Percentiles rank a stretch among this genome's conserved stretches.
Evolutionary conservation across 192 early-diverging fungal genomes (phyloP).

Genomic region (Backusella mclennaniae): DNA sequence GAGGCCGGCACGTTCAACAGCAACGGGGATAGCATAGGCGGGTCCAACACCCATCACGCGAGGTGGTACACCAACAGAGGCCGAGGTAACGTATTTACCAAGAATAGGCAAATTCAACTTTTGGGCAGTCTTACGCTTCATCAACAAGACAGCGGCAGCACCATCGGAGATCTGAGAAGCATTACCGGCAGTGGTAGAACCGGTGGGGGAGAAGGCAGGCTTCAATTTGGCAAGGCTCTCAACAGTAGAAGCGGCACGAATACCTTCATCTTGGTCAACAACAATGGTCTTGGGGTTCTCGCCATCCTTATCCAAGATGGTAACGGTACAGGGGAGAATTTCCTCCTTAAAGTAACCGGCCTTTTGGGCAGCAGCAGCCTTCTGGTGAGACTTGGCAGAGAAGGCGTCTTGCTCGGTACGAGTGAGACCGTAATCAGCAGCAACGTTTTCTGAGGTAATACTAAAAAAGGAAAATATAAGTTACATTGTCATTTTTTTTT

Average conservation of each 20-base stretch:
- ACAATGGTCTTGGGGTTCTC: conserved; percentile 57
- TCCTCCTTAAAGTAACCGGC: conserved; percentile 90
- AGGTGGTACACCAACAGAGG: conserved; percentile 86
- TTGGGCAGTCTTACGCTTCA: conserved; percentile 89
- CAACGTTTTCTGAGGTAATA: conserved; percentile 97
- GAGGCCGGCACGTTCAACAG: conserved; percentile 78
- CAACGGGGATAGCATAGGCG: conserved; percentile 90
- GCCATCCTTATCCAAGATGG: conserved; percentile 76
- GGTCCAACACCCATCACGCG: conserved; percentile 98
- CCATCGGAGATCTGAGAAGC: conserved; percentile 98
- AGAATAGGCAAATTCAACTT: conserved; percentile 81
- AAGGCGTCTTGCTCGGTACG: conserved; percentile 92
- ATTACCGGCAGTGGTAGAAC: conserved; percentile 91
- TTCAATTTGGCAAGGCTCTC: conserved; percentile 82
- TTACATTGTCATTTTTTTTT: neutral
- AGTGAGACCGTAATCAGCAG: conserved; percentile 79
- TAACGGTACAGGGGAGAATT: conserved; percentile 81
- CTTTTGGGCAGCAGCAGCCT: conserved; percentile 86
- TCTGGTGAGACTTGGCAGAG: conserved; percentile 81
- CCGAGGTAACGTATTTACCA: conserved; percentile 84
- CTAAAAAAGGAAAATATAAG: conserved; percentile 29
- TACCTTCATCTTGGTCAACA: conserved; percentile 89
- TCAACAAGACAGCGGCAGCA: conserved; percentile 93
- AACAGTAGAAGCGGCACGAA: conserved; percentile 76
- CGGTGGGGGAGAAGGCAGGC: conserved; percentile 82